phyloP scores from a whole-genome alignment of 495 filamentous ascomycete species.

The Tuber brumale region DNA sequence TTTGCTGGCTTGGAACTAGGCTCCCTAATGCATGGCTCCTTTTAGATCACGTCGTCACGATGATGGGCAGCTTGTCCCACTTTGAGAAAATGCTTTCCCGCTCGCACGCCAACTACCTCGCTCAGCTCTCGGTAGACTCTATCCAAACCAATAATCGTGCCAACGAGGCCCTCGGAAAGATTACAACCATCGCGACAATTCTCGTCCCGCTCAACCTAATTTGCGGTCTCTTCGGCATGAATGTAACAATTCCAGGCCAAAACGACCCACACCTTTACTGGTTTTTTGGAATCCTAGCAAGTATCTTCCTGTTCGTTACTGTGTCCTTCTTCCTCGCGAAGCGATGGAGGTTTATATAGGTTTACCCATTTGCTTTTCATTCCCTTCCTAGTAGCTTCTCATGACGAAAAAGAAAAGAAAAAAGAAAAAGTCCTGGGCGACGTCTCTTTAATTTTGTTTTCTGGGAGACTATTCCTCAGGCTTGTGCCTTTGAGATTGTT shows the following conservation, averaged over 20 bases:
- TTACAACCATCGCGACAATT: slow-evolving; percentile 93
- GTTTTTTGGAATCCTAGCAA: slow-evolving; percentile 64
- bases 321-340: slow-evolving; percentile 77
- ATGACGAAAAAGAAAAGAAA: background rate
- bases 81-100: slow-evolving; percentile 92
- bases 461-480: background rate
- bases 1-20: background rate
- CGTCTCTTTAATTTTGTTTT: background rate
- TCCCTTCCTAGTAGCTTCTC: background rate
- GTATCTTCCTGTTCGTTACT: slow-evolving; percentile 68
- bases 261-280: slow-evolving; percentile 50
- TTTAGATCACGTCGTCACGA: slow-evolving; percentile 88
- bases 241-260: slow-evolving; percentile 88
- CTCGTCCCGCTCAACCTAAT: slow-evolving; percentile 98
- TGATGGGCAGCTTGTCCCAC: slow-evolving; percentile 89
- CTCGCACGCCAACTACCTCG: slow-evolving; percentile 92
- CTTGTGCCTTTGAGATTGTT: background rate
- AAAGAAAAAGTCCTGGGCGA: background rate
- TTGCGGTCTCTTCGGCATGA: slow-evolving; percentile 98
- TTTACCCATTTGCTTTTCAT: background rate
- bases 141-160: slow-evolving; percentile 83
- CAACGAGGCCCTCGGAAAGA: slow-evolving; percentile 92
- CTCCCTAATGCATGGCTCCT: slow-evolving; percentile 3
- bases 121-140: slow-evolving; percentile 52
- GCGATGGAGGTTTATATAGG: slow-evolving; percentile 46